Evolutionary conservation across 1,284 basidiomycete genomes (phyloP).

Genomic region (Irpex rosettiformis): DNA sequence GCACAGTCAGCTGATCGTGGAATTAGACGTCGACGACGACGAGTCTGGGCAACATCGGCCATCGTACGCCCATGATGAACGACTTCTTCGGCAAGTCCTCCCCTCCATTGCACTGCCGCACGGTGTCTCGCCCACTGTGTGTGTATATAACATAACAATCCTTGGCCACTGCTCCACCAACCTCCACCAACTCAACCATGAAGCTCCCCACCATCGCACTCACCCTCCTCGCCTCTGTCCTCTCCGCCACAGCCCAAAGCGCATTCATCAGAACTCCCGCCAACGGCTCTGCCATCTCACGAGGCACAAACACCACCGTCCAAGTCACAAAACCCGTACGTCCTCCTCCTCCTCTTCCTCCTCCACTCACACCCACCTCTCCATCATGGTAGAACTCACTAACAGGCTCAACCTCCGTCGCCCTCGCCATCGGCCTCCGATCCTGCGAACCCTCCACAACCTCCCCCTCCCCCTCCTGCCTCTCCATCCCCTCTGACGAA

Average conservation of each 20-base stretch:
- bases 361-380: neutral
- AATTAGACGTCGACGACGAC: too few relatives aligned
- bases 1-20: too few relatives aligned
- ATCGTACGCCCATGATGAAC: too few relatives aligned
- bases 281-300: neutral
- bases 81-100: too few relatives aligned
- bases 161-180: neutral
- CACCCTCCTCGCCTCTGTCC: neutral
- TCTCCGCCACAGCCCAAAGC: neutral
- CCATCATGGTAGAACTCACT: neutral
- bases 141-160: neutral
- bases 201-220: neutral
- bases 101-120: too few relatives aligned
- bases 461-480: neutral
- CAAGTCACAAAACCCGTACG: neutral
- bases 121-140: too few relatives aligned
- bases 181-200: neutral
- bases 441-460: neutral
- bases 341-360: neutral
- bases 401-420: neutral
- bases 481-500: neutral
- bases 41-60: too few relatives aligned
- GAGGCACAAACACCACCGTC: neutral
- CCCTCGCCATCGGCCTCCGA: neutral
- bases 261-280: neutral